These are phyloP conservation scores for Lecanosticta acicola DNA, from an alignment of 2,329 filamentous ascomycete genomes.

Conservation along the genomic window DNA sequence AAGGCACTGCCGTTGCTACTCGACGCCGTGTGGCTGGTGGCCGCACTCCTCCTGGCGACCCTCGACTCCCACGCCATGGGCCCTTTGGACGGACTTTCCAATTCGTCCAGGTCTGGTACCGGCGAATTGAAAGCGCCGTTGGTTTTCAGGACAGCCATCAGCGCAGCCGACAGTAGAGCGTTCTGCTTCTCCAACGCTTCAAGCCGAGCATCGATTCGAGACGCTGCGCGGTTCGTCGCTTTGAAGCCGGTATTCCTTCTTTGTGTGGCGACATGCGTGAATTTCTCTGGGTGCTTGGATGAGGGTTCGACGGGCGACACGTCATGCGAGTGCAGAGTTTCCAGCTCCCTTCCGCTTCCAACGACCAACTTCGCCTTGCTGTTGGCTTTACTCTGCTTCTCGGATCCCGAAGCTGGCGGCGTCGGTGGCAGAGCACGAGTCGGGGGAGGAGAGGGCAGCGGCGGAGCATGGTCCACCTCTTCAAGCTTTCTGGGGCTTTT, in stretches of 20 bases:
- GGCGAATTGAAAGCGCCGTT: slow-evolving; percentile 32
- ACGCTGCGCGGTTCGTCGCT: slow-evolving; percentile 10
- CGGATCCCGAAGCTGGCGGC: slow-evolving; percentile 28
- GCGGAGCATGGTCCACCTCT: slow-evolving; percentile 20
- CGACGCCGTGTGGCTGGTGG: slow-evolving; percentile 21
- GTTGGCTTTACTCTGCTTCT: slow-evolving; percentile 19
- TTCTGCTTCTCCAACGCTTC: slow-evolving; percentile 38
- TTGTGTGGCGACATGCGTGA: slow-evolving; percentile 23
- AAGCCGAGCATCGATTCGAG: slow-evolving; percentile 30
- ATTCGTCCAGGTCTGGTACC: slow-evolving; percentile 6
- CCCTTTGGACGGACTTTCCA: slow-evolving; percentile 4
- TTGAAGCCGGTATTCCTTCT: slow-evolving; percentile 10
- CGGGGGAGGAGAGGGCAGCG: slow-evolving; percentile 32
- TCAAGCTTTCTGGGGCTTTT: slow-evolving; percentile 10
- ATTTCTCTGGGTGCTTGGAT: slow-evolving; percentile 10
- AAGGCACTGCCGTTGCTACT: slow-evolving; percentile 31
- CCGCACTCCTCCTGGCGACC: slow-evolving; percentile 26
- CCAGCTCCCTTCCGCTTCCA: slow-evolving; percentile 19
- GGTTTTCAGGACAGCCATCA: slow-evolving; percentile 37
- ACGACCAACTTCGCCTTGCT: slow-evolving; percentile 6
- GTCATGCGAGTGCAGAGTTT: slow-evolving; percentile 20
- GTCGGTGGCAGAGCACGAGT: slow-evolving; percentile 32
- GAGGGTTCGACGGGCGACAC: slow-evolving; percentile 17
- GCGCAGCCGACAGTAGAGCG: slow-evolving; percentile 35
- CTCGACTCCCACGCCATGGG: slow-evolving; percentile 29